Evolutionary conservation across 2,329 filamentous ascomycete genomes (phyloP), one percentile per base, ranked within the genome.

Genomic region (Beauveria varroae): DNA sequence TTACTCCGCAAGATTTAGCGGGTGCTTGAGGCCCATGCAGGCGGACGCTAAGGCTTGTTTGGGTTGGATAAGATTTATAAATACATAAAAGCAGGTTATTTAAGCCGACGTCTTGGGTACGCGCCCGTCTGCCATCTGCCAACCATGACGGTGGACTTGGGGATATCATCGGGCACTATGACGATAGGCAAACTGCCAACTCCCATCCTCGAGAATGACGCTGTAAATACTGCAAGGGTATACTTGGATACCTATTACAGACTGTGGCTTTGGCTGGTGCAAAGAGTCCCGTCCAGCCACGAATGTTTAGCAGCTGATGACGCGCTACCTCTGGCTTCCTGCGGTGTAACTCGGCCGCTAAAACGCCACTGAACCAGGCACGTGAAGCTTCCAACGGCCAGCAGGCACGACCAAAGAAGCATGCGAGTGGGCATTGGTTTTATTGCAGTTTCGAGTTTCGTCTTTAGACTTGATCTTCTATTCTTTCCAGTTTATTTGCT

Each of bases 1-100:
- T 62, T 53, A 54, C 60, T 62, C 47, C 2, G 34, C 30, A 49
- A 50, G 60, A 51, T 61, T 55, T 57, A 20, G 58, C 41, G 50
- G 28, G 52, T 20, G 57, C 37, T 14, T 16, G 10, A n/a, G 34
- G 22, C 46, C 56, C 56, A 49, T 30, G 16, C 28, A 51, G 8
- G 16, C 14, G 47, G 14, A 44, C 47, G 37, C 47, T 60, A 52
- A 22, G 5, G 49, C 37, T 20, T 28, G n/a, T 26, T 30, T 46
- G 22, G n/a, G 8, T 12, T 8, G 20, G 18, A 20, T 16, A n/a
- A 37, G 28, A 37, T 37, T 37, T 6, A 43, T 24, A 4, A 2
- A 58, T 43, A 40, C 16, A 40, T 20, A 40, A 51, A 51, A 51
- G 26, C 44, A 47, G 44, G 44, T 26, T 26, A 26, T 26, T 24